Evolutionary conservation across 2,329 filamentous ascomycete genomes (phyloP).

Genomic region (Aspergillus puulaauensis): DNA sequence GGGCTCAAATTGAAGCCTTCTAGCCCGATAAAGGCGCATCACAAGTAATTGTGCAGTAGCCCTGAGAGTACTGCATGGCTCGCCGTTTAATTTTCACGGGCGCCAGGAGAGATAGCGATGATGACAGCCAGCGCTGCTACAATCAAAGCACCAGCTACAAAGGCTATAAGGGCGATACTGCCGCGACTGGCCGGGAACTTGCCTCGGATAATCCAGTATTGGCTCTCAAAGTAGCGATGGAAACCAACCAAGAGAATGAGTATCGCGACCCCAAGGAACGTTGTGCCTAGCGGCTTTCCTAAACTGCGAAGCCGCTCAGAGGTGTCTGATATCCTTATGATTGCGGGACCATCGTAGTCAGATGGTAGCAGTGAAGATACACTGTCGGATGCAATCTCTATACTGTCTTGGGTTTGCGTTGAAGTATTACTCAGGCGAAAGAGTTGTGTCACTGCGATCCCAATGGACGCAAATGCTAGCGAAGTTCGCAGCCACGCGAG

Average conservation of each 20-base stretch:
- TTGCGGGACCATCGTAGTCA: constrained; percentile 17
- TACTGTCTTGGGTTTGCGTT: constrained; percentile 5
- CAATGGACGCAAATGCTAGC: constrained; percentile 64
- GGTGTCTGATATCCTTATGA: constrained; percentile 17
- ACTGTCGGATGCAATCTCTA: constrained; percentile 15
- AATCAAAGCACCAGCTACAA: constrained; percentile 57
- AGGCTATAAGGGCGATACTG: constrained; percentile 59
- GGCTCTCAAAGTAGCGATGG: constrained; percentile 65
- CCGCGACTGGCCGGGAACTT: constrained; percentile 66
- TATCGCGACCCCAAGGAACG: constrained; percentile 62
- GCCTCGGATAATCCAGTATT: constrained; percentile 66
- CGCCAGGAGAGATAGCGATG: constrained; percentile 52
- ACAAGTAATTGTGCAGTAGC: background rate
- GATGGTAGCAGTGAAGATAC: constrained; percentile 22
- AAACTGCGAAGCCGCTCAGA: constrained; percentile 46
- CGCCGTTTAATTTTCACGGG: constrained; percentile 27
- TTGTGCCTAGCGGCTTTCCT: constrained; percentile 63
- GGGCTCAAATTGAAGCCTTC: background rate
- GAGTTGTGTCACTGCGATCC: constrained; percentile 65
- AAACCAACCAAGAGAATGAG: constrained; percentile 62
- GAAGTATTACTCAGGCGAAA: constrained; percentile 62
- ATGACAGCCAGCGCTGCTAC: constrained; percentile 61
- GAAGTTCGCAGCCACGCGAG: constrained; percentile 67
- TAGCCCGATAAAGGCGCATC: background rate
- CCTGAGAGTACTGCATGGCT: background rate